phyloP scores from a whole-genome alignment of 495 filamentous ascomycete species.

The Podospora tetraspora region DNA sequence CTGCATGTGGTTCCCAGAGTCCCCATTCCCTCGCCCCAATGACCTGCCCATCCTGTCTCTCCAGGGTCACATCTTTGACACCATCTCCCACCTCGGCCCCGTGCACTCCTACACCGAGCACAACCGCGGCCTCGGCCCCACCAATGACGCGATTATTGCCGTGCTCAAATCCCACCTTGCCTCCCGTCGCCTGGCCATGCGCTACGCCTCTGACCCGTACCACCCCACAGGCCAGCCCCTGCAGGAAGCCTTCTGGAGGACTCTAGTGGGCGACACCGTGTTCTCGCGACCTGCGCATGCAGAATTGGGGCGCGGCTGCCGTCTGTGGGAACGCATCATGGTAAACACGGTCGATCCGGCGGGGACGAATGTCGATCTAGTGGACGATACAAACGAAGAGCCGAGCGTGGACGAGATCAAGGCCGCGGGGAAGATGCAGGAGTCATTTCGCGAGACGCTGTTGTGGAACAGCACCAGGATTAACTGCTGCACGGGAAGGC shows the following conservation, averaged over 20 bases:
- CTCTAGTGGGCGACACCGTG: not conserved
- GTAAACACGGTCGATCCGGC: not conserved
- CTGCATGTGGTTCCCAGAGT: not conserved
- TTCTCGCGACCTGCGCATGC: not conserved
- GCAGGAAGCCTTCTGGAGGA: not conserved
- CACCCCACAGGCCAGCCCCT: not conserved
- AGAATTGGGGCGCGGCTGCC: not conserved
- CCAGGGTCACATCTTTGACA: not conserved
- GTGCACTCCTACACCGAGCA: not conserved
- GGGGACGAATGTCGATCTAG: not conserved
- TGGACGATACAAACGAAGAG: not conserved
- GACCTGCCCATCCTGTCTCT: not conserved
- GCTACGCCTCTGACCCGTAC: not conserved
- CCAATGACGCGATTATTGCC: not conserved
- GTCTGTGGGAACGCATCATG: not conserved
- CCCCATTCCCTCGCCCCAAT: not conserved
- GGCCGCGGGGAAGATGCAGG: not conserved
- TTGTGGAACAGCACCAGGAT: slow-evolving; percentile 2
- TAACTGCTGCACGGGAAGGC: not conserved
- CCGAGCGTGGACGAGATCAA: not conserved
- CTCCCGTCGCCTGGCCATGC: not conserved
- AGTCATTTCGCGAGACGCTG: not conserved
- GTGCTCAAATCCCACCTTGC: not conserved
- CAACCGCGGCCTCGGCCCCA: not conserved
- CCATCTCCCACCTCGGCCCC: not conserved